phyloP scores from a whole-genome alignment of 441 rosid genomes.

The Theobroma grandiflorum region DNA sequence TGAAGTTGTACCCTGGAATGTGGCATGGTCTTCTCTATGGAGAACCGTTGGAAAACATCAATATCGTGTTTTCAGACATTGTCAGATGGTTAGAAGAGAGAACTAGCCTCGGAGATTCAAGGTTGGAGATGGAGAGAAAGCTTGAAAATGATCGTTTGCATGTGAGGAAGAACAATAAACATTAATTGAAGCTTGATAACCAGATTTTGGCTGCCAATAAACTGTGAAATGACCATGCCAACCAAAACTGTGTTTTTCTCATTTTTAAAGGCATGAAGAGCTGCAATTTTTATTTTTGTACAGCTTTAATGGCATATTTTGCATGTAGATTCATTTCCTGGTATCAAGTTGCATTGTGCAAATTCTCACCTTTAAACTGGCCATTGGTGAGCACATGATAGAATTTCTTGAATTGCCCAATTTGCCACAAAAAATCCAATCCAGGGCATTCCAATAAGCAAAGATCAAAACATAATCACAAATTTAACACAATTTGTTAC shows the following conservation, averaged over 20 bases:
- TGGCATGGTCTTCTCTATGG: constrained; percentile 92
- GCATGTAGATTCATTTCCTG: background rate
- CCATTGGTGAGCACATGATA: too few relatives aligned
- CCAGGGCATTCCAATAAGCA: background rate
- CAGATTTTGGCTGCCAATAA: background rate
- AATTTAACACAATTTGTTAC: background rate
- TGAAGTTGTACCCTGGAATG: constrained; percentile 81
- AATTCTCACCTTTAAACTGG: too few relatives aligned
- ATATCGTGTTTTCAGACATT: constrained; percentile 69
- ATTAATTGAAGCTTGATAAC: background rate
- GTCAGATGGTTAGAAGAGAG: constrained; percentile 69
- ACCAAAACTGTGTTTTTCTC: background rate
- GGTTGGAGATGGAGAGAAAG: constrained; percentile 43
- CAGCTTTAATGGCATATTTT: background rate
- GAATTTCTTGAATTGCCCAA: background rate
- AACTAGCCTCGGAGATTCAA: constrained; percentile 25
- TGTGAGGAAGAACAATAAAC: background rate
- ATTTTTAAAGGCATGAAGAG: background rate
- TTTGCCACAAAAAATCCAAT: background rate
- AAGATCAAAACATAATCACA: background rate
- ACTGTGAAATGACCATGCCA: too few relatives aligned
- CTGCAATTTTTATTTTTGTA: background rate
- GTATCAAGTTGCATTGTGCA: too few relatives aligned
- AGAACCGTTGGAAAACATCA: constrained; percentile 61
- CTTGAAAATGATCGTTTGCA: background rate